A percentile compares a stretch with the other conserved stretches of the same genome.
Conservation (phyloP, 345 rosid species). For the Dipteronia sinensis region DNA sequence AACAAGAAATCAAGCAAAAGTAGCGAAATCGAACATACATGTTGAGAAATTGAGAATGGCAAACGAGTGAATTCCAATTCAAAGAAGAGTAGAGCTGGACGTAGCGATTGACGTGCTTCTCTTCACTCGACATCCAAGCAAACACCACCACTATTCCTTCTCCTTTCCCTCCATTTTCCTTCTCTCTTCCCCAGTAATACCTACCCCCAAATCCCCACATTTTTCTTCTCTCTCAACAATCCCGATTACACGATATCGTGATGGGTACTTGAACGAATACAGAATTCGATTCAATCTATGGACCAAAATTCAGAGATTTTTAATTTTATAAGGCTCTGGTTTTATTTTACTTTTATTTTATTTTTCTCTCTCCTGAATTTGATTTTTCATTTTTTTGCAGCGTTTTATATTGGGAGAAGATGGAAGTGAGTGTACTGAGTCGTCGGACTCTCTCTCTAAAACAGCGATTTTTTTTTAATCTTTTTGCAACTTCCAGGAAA, state of each 20-base stretch:
- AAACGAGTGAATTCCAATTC: constrained; percentile 76
- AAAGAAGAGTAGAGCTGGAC: constrained; percentile 68
- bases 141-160: constrained; percentile 74
- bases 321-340: neutral
- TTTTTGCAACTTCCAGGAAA: neutral
- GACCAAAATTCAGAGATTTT: neutral
- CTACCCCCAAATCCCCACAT: constrained; percentile 92
- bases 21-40: constrained; percentile 39
- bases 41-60: constrained; percentile 86
- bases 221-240: constrained; percentile 9
- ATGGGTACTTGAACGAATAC: neutral
- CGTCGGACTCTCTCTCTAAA: neutral
- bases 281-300: constrained; percentile 22
- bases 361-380: neutral
- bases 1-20: neutral
- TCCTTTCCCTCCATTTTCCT: constrained; percentile 38
- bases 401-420: neutral
- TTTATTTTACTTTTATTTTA: neutral
- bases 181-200: constrained; percentile 74
- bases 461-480: too few relatives aligned
- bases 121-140: constrained; percentile 91
- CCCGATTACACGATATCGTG: constrained; percentile 5
- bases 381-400: neutral
- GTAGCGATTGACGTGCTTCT: constrained; percentile 64
- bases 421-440: neutral